Percentiles rank a stretch among this genome's conserved stretches.
phyloP scores from a whole-genome alignment of 208 protist species.

The Leptomonas seymouri region DNA sequence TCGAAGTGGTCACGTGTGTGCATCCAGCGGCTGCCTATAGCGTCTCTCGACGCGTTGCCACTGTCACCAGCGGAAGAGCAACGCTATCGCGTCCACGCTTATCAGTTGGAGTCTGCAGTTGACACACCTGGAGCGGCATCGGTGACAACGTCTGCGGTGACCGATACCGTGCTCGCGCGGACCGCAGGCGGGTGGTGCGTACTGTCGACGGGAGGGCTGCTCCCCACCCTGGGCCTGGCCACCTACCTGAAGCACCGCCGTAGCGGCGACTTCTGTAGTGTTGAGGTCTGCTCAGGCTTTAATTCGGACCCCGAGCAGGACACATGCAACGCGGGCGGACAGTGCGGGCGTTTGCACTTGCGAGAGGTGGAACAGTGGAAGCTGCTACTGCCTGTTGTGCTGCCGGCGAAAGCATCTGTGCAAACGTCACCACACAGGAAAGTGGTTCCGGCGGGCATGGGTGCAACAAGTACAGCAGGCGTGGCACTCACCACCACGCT shows the following conservation, averaged over 20 bases:
- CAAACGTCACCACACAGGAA: background rate
- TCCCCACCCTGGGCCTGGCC: conserved; percentile 28
- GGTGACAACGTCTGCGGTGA: background rate
- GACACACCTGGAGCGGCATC: background rate
- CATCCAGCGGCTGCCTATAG: conserved; percentile 29
- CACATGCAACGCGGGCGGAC: conserved; percentile 23
- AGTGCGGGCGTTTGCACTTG: conserved; percentile 23
- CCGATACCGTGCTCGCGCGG: conserved; percentile 27
- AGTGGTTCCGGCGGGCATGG: background rate
- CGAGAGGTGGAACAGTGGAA: conserved; percentile 32
- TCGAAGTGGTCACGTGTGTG: conserved; percentile 32
- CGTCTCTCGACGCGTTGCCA: conserved; percentile 15
- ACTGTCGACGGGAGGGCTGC: conserved; percentile 31
- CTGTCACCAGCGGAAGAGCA: conserved; percentile 22
- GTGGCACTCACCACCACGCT: background rate
- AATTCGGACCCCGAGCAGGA: conserved; percentile 9
- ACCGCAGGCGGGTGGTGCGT: conserved; percentile 24
- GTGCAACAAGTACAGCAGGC: background rate
- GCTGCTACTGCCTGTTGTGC: conserved; percentile 31
- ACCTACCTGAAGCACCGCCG: conserved; percentile 24
- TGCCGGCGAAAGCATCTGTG: conserved; percentile 1
- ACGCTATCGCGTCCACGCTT: conserved; percentile 26
- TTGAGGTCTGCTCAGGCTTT: conserved; percentile 25
- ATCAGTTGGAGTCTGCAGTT: conserved; percentile 23
- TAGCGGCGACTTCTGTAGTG: conserved; percentile 18